Base-by-base conservation (phyloP, 345 rosid genomes). In the Populus nigra region DNA sequence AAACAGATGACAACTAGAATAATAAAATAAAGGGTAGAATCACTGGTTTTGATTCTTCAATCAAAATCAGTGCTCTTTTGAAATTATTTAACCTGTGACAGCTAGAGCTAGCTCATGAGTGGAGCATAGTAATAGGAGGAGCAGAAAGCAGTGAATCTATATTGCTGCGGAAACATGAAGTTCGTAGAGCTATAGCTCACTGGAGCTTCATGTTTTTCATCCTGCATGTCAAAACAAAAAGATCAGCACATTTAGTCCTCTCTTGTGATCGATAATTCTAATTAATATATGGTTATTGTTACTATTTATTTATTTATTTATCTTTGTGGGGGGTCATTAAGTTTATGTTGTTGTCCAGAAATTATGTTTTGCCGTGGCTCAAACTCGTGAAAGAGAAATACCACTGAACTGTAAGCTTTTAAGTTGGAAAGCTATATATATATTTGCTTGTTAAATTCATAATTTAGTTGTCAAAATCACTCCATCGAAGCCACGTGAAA, bases 121-220 rank as follows among this genome's bases (percentile, higher is more conserved):
- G 27, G 12, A n/a, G 25, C 12, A 3, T 65, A n/a, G 16, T 47
- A 43, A 29, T 25, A 47, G 45, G 45, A 29, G 71, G 73, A n/a
- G 27, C 13, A 57, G 68, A 33, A 75, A 74, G 61, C n/a, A 23
- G 62, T 16, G 38, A 70, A 70, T 80, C 76, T 68, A 73, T 76
- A 75, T 86, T 81, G 75, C 74, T 81, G 72, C 55, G 23, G 85
- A 67, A 13, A 68, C 7, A 17, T 68, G 12, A 2, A 33, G 20
- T 38, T 11, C 71, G n/a, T 8, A 2, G 23, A 22, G 25, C 23
- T 10, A 4, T 23, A 25, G 50, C 35, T 79, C 71, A 75, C 38
- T 69, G 77, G 65, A 85, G 74, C 88, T 84, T 85, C 84, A 84
- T 59, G 85, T 87, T 87, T 76, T 83, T 87, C 91, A 86, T 79